These are phyloP conservation scores for Phytophthora ramorum DNA, from an alignment of 352 stramenopile genomes.

Conservation along the genomic window DNA sequence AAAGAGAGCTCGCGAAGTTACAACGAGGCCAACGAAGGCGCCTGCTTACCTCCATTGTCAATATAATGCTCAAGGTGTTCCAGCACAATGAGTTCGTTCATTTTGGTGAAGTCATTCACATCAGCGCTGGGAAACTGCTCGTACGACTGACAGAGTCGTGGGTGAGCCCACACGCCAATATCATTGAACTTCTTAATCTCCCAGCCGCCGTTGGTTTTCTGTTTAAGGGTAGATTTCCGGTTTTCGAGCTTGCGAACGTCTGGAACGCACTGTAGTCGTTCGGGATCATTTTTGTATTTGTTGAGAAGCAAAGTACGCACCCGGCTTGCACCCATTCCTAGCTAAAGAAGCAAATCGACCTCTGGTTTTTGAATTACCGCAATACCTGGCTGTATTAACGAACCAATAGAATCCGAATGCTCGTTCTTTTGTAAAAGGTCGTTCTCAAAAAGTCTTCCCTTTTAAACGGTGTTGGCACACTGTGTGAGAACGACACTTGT, in stretches of 20 bases:
- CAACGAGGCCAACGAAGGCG: background rate
- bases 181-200: conserved; percentile 2
- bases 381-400: background rate
- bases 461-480: background rate
- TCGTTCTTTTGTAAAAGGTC: conserved; percentile 6
- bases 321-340: conserved; percentile 8
- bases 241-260: background rate
- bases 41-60: background rate
- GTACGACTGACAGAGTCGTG: conserved; percentile 3
- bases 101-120: background rate
- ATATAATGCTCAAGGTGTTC: conserved; percentile 14
- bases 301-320: background rate
- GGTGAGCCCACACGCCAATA: background rate
- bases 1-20: conserved; percentile 1
- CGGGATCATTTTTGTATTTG: background rate
- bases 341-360: conserved; percentile 8
- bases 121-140: no score
- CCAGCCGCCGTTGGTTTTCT: background rate
- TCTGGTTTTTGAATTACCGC: conserved; percentile 5
- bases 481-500: background rate
- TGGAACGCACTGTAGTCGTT: background rate
- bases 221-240: background rate
- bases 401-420: background rate
- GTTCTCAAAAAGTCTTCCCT: background rate
- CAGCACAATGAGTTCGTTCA: conserved; percentile 6